Conservation (phyloP, 2,329 filamentous ascomycete genomes). For the Diaporthe citrichinensis region DNA sequence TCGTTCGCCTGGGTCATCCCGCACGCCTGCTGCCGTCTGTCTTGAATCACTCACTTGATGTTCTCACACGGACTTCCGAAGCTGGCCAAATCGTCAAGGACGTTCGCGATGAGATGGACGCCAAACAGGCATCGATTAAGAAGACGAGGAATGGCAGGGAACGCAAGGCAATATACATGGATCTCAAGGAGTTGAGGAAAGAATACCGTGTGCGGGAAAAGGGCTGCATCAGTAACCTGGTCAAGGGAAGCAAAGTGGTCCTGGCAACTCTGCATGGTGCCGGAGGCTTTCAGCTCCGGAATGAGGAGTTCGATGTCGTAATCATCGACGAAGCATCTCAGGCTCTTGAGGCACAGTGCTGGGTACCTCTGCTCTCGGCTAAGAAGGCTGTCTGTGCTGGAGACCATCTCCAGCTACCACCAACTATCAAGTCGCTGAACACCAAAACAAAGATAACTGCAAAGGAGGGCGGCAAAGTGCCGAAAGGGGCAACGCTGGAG, state of each 20-base stretch:
- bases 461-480: slow-evolving; percentile 52
- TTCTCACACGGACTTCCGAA: slow-evolving; percentile 90
- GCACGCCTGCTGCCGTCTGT: slow-evolving; percentile 91
- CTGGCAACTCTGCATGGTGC: slow-evolving; percentile 94
- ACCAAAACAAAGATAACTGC: slow-evolving; percentile 57
- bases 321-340: slow-evolving; percentile 97
- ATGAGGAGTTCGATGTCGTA: slow-evolving; percentile 90
- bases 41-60: slow-evolving; percentile 89
- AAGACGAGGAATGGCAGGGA: slow-evolving; percentile 89
- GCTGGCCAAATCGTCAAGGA: slow-evolving; percentile 91
- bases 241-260: slow-evolving; percentile 86
- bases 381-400: slow-evolving; percentile 91
- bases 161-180: slow-evolving; percentile 83
- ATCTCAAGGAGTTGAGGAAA: slow-evolving; percentile 86
- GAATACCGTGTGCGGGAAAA: slow-evolving; percentile 90
- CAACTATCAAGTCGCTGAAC: slow-evolving; percentile 89
- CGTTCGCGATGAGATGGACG: slow-evolving; percentile 92
- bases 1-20: slow-evolving; percentile 92
- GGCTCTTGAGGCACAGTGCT: slow-evolving; percentile 95
- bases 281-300: slow-evolving; percentile 84
- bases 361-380: slow-evolving; percentile 88
- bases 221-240: slow-evolving; percentile 82
- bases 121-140: slow-evolving; percentile 87
- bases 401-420: slow-evolving; percentile 93
- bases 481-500: slow-evolving; percentile 77